phyloP scores from a whole-genome alignment of 805 yeast species.

The Pichia deserticola region DNA sequence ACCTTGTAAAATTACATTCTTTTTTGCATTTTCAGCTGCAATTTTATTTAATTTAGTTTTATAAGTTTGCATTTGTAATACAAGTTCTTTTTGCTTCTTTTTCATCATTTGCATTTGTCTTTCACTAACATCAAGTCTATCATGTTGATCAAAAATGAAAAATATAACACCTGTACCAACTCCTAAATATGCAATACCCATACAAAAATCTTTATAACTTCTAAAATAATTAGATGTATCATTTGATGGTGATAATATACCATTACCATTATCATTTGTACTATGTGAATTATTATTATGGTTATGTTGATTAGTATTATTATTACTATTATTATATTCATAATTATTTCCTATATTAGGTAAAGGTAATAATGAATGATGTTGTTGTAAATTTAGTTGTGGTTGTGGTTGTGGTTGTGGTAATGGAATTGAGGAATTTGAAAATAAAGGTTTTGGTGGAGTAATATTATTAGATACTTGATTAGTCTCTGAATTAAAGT shows the following conservation, averaged over 20 bases:
- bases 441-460: neutral
- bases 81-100: constrained; percentile 29
- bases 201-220: constrained; percentile 8
- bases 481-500: neutral
- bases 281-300: too few species aligned
- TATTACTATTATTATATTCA: too few species aligned
- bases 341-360: too few species aligned
- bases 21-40: constrained; percentile 44
- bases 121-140: constrained; percentile 19
- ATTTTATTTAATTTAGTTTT: constrained; percentile 46
- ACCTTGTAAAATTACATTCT: constrained; percentile 40
- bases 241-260: neutral
- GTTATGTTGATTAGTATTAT: too few species aligned
- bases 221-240: constrained; percentile 1
- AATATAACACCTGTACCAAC: constrained; percentile 7
- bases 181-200: constrained; percentile 10
- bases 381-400: neutral
- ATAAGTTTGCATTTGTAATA: constrained; percentile 42
- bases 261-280: too few species aligned
- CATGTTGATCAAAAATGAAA: constrained; percentile 14
- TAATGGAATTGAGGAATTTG: neutral
- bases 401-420: constrained; percentile 8
- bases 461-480: too few species aligned
- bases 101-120: constrained; percentile 18
- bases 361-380: neutral